A percentile compares a stretch with the other conserved stretches of the same genome.
phyloP scores from a whole-genome alignment of 371 early-diverging fungal species.

The Apophysomyces ossiformis region DNA sequence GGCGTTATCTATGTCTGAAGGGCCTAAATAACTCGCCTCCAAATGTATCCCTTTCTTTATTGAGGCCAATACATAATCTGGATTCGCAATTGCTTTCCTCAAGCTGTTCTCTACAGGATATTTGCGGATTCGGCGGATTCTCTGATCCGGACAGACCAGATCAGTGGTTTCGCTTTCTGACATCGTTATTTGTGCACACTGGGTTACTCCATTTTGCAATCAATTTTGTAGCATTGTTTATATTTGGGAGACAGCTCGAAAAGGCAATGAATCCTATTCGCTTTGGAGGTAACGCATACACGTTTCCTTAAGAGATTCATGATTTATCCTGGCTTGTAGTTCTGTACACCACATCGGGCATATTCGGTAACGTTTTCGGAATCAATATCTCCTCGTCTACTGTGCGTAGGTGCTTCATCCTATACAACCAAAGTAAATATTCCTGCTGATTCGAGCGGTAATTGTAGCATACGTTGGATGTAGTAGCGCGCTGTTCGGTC shows the following conservation, averaged over 20 bases:
- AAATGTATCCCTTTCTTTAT: conserved; percentile 13
- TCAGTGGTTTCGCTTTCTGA: conserved; percentile 78
- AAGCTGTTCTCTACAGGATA: conserved; percentile 43
- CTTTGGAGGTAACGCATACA: conserved; percentile 44
- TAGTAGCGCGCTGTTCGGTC: conserved; percentile 72
- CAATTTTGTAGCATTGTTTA: conserved; percentile 65
- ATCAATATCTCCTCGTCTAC: conserved; percentile 55
- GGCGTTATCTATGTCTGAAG: conserved; percentile 37
- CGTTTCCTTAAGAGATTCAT: background rate
- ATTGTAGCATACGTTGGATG: conserved; percentile 66
- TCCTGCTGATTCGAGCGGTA: background rate
- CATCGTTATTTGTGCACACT: conserved; percentile 78
- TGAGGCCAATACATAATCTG: conserved; percentile 18
- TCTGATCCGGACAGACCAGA: conserved; percentile 37
- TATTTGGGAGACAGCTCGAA: conserved; percentile 68
- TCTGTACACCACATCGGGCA: conserved; percentile 60
- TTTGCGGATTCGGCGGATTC: conserved; percentile 55
- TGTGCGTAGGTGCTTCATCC: conserved; percentile 42
- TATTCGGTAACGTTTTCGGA: conserved; percentile 59
- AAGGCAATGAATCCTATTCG: conserved; percentile 70
- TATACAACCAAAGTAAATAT: background rate
- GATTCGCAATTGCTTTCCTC: conserved; percentile 2
- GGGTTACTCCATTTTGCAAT: conserved; percentile 73
- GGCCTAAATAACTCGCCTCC: conserved; percentile 8
- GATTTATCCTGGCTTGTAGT: background rate